These are phyloP conservation scores for Protomyces inundatus DNA, from an alignment of 1,139 yeast species.

Conservation along the genomic window DNA sequence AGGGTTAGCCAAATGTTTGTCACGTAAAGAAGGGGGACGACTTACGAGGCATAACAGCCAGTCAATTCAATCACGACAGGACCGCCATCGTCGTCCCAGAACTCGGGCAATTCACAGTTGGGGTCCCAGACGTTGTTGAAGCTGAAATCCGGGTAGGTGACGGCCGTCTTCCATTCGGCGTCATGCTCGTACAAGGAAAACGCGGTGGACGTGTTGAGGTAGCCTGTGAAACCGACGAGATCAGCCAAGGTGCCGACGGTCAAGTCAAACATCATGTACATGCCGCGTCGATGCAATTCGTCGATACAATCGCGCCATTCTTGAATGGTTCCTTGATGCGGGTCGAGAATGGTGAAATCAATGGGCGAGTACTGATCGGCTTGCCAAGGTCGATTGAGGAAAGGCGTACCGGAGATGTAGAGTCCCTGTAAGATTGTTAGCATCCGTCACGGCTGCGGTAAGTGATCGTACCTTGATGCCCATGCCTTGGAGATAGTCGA, in stretches of 20 bases:
- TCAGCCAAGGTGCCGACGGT: constrained; percentile 29
- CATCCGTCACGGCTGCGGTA: not conserved
- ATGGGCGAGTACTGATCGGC: constrained; percentile 29
- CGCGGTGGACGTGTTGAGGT: constrained; percentile 25
- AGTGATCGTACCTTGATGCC: constrained; percentile 32
- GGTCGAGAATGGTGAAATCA: constrained; percentile 28
- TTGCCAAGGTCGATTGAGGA: constrained; percentile 27
- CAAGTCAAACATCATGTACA: constrained; percentile 28
- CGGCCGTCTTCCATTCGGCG: constrained; percentile 26
- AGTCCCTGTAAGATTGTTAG: constrained; percentile 4
- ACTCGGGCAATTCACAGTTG: constrained; percentile 23
- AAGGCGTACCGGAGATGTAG: constrained; percentile 29
- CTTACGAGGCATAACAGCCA: constrained; percentile 27
- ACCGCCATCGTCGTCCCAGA: constrained; percentile 29
- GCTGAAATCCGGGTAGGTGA: constrained; percentile 21
- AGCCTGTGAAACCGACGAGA: constrained; percentile 27
- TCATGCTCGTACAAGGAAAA: constrained; percentile 27
- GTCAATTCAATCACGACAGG: constrained; percentile 19
- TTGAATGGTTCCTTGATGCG: constrained; percentile 25
- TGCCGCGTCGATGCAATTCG: constrained; percentile 24
- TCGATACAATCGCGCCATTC: constrained; percentile 28
- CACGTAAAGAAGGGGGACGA: not conserved
- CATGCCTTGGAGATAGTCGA: constrained; percentile 28
- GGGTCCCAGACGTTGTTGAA: constrained; percentile 26
- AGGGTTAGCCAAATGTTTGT: not conserved